Evolutionary conservation across 495 filamentous ascomycete species (phyloP).

Genomic region (Penicillium atrosanguineum): DNA sequence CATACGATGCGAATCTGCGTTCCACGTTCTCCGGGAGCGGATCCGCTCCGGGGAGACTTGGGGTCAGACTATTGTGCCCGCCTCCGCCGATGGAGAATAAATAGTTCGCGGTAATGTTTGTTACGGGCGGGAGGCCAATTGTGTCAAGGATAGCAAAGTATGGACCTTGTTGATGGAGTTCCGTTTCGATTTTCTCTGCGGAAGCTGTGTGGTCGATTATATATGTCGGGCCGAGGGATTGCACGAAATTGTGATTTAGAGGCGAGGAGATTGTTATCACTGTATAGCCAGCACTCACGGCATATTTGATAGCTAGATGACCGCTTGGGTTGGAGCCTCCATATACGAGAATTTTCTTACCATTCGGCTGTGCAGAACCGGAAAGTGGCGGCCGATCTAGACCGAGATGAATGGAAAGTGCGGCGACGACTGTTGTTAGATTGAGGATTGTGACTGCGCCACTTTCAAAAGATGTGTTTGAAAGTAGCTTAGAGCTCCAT

Average conservation of each 20-base stretch:
- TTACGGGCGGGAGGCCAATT: not conserved
- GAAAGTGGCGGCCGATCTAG: slow-evolving; percentile 22
- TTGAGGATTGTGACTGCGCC: not conserved
- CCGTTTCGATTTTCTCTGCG: not conserved
- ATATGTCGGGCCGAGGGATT: slow-evolving; percentile 7
- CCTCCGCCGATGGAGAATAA: no score
- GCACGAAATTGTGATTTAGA: slow-evolving; percentile 25
- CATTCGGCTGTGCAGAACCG: slow-evolving; percentile 5
- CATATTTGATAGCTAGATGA: slow-evolving; percentile 26
- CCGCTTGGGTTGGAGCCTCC: slow-evolving; percentile 29
- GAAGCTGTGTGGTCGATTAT: not conserved
- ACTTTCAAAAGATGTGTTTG: not conserved
- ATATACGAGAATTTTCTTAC: slow-evolving; percentile 29
- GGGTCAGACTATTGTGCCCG: no score
- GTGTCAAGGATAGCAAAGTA: not conserved
- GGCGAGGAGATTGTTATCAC: slow-evolving; percentile 35
- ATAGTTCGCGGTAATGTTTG: no score
- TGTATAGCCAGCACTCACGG: slow-evolving; percentile 24
- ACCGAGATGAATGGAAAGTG: slow-evolving; percentile 16
- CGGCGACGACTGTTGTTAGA: slow-evolving; percentile 15
- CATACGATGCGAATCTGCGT: no score
- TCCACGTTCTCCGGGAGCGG: no score
- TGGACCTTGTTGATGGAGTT: not conserved
- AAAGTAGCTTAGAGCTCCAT: slow-evolving; percentile 7
- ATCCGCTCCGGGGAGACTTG: no score